phyloP scores from a whole-genome alignment of 257 asterid genomes.

The Cynanchum wilfordii region DNA sequence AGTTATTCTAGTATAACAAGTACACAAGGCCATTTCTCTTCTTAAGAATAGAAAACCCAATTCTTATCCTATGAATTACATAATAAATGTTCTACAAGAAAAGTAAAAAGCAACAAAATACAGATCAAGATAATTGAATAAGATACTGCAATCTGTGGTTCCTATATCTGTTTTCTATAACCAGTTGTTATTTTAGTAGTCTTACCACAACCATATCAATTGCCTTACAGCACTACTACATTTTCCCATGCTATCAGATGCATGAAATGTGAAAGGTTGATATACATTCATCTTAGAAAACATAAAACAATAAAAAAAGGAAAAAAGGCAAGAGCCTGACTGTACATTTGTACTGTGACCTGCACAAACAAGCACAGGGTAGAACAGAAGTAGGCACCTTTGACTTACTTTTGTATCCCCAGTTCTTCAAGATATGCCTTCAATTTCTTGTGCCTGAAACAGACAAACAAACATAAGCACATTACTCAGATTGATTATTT shows the following conservation, averaged over 20 bases:
- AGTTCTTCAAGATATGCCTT: slow-evolving; percentile 66
- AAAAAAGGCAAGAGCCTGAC: not conserved
- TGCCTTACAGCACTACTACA: not conserved
- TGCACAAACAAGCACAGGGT: not conserved
- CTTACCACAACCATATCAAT: not conserved
- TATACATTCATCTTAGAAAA: not conserved
- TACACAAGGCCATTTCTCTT: not conserved
- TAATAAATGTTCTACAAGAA: not conserved
- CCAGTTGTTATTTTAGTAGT: not conserved
- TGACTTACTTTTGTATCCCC: slow-evolving; percentile 70
- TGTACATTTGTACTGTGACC: not conserved
- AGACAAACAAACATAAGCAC: slow-evolving; percentile 20
- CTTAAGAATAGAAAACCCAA: not conserved
- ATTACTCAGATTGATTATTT: slow-evolving; percentile 9
- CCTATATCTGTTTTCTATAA: not conserved
- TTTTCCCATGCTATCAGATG: not conserved
- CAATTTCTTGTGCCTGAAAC: slow-evolving; percentile 70
- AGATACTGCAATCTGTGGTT: not conserved
- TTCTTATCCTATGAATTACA: not conserved
- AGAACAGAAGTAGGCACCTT: slow-evolving; percentile 15
- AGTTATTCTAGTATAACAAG: not conserved
- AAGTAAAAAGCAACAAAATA: not conserved
- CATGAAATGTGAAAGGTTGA: not conserved
- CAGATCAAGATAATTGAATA: not conserved
- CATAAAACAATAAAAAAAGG: not conserved